A percentile compares a stretch with the other conserved stretches of the same genome.
Conservation (phyloP, 345 rosid species). For the Rhizophora mangle region DNA sequence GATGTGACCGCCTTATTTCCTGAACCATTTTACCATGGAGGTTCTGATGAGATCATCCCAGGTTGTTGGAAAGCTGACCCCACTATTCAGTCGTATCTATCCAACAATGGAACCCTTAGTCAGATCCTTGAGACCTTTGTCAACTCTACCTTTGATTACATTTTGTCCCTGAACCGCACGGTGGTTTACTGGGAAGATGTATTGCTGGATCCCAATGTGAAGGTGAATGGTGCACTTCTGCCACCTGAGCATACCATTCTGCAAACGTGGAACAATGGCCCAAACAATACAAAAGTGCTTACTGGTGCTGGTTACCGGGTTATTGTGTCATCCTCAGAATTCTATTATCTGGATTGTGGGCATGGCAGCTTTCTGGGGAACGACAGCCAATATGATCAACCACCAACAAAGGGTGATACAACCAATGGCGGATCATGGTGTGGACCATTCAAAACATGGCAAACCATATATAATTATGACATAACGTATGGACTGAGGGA, state of each 20-base stretch:
- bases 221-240: conserved; percentile 46
- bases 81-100: conserved; percentile 48
- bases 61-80: conserved; percentile 85
- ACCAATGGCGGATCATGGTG: conserved; percentile 70
- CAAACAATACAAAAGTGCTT: conserved; percentile 59
- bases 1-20: conserved; percentile 56
- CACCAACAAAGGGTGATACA: conserved; percentile 11
- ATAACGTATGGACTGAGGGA: conserved; percentile 58
- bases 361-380: conserved; percentile 73
- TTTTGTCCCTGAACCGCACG: conserved; percentile 63
- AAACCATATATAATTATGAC: conserved; percentile 73
- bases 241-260: conserved; percentile 61
- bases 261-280: conserved; percentile 83
- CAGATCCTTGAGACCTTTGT: conserved; percentile 66
- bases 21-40: conserved; percentile 68
- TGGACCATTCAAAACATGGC: conserved; percentile 92
- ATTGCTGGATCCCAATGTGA: conserved; percentile 45
- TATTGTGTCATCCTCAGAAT: conserved; percentile 80
- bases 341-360: conserved; percentile 84
- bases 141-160: conserved; percentile 54
- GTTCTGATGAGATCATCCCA: conserved; percentile 70
- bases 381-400: conserved; percentile 57
- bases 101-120: conserved; percentile 59
- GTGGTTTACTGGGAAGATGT: conserved; percentile 90
- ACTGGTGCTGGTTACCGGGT: conserved; percentile 67